A percentile compares a stretch with the other conserved stretches of the same genome.
Evolutionary conservation across 139 green algal genomes (phyloP).

Genomic region (Astrephomene gubernaculifera): DNA sequence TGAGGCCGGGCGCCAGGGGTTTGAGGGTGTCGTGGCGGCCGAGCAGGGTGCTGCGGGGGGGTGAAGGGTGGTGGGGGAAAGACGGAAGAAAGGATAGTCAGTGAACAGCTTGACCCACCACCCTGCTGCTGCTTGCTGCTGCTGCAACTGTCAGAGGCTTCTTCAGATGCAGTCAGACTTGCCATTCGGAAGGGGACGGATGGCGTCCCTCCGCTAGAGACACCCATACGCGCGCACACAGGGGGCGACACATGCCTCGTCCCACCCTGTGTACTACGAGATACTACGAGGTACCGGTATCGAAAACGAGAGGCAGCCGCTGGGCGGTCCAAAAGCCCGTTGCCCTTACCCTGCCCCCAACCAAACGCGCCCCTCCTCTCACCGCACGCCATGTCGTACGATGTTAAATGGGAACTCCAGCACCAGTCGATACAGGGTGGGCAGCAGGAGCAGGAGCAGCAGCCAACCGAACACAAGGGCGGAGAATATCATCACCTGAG

Average conservation of each 20-base stretch:
- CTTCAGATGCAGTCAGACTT: background rate
- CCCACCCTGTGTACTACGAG: no score
- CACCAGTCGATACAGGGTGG: constrained; percentile 39
- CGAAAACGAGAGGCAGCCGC: background rate
- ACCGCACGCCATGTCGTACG: constrained; percentile 1
- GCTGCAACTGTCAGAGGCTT: background rate
- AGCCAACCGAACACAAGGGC: constrained; percentile 30
- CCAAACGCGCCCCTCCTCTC: background rate
- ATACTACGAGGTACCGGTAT: no score
- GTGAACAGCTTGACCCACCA: background rate
- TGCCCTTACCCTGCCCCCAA: background rate
- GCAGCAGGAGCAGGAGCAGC: constrained; percentile 33
- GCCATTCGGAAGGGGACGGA: background rate
- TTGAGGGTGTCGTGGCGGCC: constrained; percentile 22
- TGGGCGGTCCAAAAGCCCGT: background rate
- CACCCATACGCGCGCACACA: background rate
- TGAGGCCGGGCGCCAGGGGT: constrained; percentile 24
- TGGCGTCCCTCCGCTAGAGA: background rate
- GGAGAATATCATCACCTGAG: constrained; percentile 28
- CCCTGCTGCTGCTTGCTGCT: background rate
- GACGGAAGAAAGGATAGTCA: background rate
- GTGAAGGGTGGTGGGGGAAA: background rate
- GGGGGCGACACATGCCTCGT: background rate
- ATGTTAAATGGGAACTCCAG: constrained; percentile 36
- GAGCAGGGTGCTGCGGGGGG: background rate